Base-by-base conservation (phyloP, 1,284 basidiomycete species). In the Schizophyllum amplum region DNA sequence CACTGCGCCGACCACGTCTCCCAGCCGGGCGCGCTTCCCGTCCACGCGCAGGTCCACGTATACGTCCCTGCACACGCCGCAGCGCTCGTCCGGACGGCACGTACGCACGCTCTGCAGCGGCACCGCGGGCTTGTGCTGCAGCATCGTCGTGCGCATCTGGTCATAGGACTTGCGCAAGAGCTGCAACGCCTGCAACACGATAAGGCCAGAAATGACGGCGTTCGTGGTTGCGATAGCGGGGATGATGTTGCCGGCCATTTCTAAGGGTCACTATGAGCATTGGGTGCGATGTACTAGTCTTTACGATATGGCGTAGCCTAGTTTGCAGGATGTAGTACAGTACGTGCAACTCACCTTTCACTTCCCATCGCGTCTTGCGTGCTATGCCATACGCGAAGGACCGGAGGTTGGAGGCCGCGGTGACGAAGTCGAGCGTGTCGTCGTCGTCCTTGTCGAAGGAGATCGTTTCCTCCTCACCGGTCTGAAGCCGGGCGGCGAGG, bases 201-300 rank as follows among this genome's bases (percentile, higher is more conserved):
- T 92, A 33, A 97, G 76, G 0, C 95, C 97, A 0, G 97, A 90
- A 62, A 98, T 86, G 70, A 99, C 92, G 13, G 97, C 97, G 70
- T 99, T 99, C 6, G 97, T 99, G 0, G 97, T 98, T 1, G 97
- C 97, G 64, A 99, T 98, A 1, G 97, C 97, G 0, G 97, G 97
- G 61, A 97, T 98, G 69, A 99, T 99, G 73, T 99, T 99, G 11
- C 97, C 96, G 0, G 97, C 97, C 92, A 98, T 98, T 74, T 98
- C 94, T 94, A n/a, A n/a, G n/a, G n/a, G 67, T n/a, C 24, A 21
- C 6, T 33, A 33, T 33, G 27, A 33, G 5, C 6, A 13, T 33
- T 13, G 13, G 27, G n/a, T n/a, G n/a, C n/a, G n/a, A n/a, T n/a
- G n/a, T n/a, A n/a, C n/a, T n/a, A n/a, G n/a, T n/a, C n/a, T n/a